Base-by-base conservation (phyloP, 2,329 filamentous ascomycete species). In the Cercospora canescens region DNA sequence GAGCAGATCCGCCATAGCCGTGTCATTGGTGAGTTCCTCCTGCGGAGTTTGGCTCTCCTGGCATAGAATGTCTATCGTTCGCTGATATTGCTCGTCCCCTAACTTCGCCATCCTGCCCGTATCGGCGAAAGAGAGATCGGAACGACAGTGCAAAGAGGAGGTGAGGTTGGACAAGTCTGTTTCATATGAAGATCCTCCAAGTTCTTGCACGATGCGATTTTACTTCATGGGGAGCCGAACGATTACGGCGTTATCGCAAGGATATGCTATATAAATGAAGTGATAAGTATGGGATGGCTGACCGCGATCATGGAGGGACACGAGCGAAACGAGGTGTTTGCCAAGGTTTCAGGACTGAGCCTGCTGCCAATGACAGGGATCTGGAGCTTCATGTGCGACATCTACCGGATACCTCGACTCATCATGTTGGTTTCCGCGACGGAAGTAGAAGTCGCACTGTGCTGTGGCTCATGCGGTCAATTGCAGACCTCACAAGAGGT, bases 1-100 rank as follows among this genome's bases (percentile, higher is more conserved):
- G n/a, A 62, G 60, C 48, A 62, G 34, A 35, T 62, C 60, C 9
- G 50, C 60, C 60, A 62, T 62, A n/a, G 60, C 60, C 35, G 35
- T 55, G 28, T 62, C 60, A 16, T 62, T 39, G 1, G 48, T 55
- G 32, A 62, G 50, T 32, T 62, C 60, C 2, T 62, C 60, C 11
- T 54, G 32, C 5, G 60, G 60, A 30, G 60, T 45, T 7, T 39
- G 48, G 18, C 60, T 55, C 26, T 56, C 48, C n/a, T 62, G 60
- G n/a, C 60, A 62, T 3, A 62, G 60, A 11, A 62, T 62, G 3
- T 56, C 48, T n/a, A 62, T 62, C 12, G 60, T 62, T 16, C 48
- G 60, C 50, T 62, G 60, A 24, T 62, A 62, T 28, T 62, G 60
- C 32, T 35, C 32, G 16, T 55, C 48, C 50, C 37, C 32, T 35